A percentile compares a stretch with the other conserved stretches of the same genome.
Conservation (phyloP, 108 stramenopile genomes). For the Aureococcus anophagefferens region DNA sequence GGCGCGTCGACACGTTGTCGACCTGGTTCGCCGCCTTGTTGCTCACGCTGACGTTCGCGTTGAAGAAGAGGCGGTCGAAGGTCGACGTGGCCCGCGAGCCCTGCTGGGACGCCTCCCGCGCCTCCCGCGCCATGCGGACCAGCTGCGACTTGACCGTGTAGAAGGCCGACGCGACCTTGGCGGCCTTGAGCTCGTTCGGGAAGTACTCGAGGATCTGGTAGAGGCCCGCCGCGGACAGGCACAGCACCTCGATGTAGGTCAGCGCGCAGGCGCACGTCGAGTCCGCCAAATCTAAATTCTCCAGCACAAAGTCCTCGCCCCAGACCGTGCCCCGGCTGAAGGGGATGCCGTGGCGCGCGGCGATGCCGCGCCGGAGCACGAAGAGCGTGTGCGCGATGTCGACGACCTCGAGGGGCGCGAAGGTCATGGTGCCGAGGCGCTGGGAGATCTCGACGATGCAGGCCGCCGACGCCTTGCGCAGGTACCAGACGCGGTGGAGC, state of each 20-base stretch:
- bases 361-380: not conserved
- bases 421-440: not conserved
- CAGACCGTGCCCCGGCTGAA: not conserved
- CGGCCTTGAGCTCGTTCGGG: too few relatives aligned
- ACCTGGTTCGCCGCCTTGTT: too few relatives aligned
- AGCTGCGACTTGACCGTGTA: too few relatives aligned
- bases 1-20: too few relatives aligned
- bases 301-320: not conserved
- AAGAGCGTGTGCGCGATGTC: not conserved
- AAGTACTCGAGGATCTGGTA: not conserved
- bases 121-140: too few relatives aligned
- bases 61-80: too few relatives aligned
- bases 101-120: too few relatives aligned
- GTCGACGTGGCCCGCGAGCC: too few relatives aligned
- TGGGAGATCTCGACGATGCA: not conserved
- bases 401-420: not conserved
- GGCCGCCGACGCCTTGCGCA: not conserved
- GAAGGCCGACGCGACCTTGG: too few relatives aligned
- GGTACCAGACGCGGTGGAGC: not conserved
- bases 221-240: not conserved
- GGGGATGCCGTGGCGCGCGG: not conserved
- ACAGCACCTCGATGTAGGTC: not conserved
- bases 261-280: not conserved
- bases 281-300: not conserved
- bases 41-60: too few relatives aligned